Conservation (phyloP, 805 yeast species). For the Kurtzmaniella fragi region DNA sequence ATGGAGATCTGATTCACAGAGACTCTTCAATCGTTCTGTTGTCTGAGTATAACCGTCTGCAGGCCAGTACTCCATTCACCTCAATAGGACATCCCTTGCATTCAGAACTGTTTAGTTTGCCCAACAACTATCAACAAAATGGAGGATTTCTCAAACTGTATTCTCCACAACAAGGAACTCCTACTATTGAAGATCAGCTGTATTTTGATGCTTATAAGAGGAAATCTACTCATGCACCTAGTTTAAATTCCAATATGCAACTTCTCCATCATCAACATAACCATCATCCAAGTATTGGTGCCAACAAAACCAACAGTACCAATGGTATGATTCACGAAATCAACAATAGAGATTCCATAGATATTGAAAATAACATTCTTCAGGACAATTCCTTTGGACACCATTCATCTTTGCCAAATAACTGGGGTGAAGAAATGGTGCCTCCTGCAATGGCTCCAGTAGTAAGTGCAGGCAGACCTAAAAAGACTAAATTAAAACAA, state of each 20-base stretch:
- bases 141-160: not conserved
- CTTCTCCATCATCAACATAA: too few species aligned
- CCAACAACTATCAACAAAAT: not conserved
- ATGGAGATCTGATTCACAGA: too few species aligned
- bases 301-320: too few species aligned
- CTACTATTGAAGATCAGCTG: not conserved
- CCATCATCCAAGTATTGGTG: too few species aligned
- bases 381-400: not conserved
- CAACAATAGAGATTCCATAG: not conserved
- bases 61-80: not conserved
- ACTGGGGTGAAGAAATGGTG: not conserved
- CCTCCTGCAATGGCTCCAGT: too few species aligned
- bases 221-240: not conserved
- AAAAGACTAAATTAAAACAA: not conserved
- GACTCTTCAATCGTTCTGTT: too few species aligned
- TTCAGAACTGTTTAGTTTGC: not conserved
- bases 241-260: not conserved
- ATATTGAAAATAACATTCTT: not conserved
- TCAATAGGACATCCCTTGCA: not conserved
- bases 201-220: not conserved
- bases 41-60: too few species aligned
- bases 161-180: not conserved
- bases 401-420: not conserved
- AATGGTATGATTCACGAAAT: too few species aligned
- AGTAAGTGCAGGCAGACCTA: too few species aligned